phyloP scores from a whole-genome alignment of 2,329 filamentous ascomycete genomes.

The Aaosphaeria arxii region DNA sequence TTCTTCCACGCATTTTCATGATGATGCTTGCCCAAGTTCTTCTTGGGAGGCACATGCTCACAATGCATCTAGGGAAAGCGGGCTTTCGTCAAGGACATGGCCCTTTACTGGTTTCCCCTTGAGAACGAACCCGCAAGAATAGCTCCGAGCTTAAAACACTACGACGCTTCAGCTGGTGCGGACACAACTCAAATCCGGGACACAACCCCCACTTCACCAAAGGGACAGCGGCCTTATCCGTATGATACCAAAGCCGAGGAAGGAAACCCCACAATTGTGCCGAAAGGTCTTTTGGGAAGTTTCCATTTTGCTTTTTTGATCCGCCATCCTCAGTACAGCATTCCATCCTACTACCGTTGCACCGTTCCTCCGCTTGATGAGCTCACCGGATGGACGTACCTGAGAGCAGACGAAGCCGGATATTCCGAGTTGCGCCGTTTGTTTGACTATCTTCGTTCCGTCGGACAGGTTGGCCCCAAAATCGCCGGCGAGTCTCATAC shows the following conservation, averaged over 20 bases:
- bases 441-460: slow-evolving; percentile 76
- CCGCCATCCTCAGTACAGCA: slow-evolving; percentile 86
- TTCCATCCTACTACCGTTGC: slow-evolving; percentile 93
- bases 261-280: slow-evolving; percentile 82
- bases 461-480: slow-evolving; percentile 68
- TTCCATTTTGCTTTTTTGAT: slow-evolving; percentile 98
- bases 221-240: slow-evolving; percentile 50
- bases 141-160: slow-evolving; percentile 69
- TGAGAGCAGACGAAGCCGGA: slow-evolving; percentile 84
- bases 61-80: slow-evolving; percentile 67
- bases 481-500: slow-evolving; percentile 47
- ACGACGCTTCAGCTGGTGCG: slow-evolving; percentile 61
- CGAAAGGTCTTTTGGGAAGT: slow-evolving; percentile 66
- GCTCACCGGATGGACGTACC: slow-evolving; percentile 80
- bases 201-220: slow-evolving; percentile 25
- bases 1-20: background rate
- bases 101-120: slow-evolving; percentile 83
- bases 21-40: background rate
- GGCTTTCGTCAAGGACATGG: slow-evolving; percentile 97
- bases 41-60: slow-evolving; percentile 15
- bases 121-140: slow-evolving; percentile 64
- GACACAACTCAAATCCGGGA: slow-evolving; percentile 34
- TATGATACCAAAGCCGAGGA: slow-evolving; percentile 59
- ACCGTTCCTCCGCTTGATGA: slow-evolving; percentile 81
- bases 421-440: slow-evolving; percentile 83